Evolutionary conservation across 1,284 basidiomycete species (phyloP).

Genomic region (Agroathelia rolfsii): DNA sequence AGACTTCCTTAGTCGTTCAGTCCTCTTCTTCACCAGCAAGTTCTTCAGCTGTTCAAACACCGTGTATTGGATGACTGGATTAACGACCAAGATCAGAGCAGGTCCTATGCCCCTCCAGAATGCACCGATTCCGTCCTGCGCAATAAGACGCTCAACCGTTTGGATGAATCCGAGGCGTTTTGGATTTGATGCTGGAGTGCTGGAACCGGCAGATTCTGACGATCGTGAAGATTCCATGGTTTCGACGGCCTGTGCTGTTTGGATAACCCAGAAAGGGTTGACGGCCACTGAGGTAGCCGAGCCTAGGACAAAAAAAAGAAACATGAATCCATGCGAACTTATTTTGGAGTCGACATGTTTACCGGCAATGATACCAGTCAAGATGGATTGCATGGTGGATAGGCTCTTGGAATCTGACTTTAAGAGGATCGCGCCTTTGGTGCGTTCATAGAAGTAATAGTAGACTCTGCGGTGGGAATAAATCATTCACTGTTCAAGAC

Average conservation of each 20-base stretch:
- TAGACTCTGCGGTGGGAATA: constrained; percentile 44
- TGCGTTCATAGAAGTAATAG: constrained; percentile 78
- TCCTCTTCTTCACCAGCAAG: constrained; percentile 49
- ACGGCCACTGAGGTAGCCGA: constrained; percentile 85
- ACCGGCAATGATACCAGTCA: constrained; percentile 86
- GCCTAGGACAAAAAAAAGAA: constrained; percentile 34
- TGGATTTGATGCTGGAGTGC: constrained; percentile 16
- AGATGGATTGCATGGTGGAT: constrained; percentile 80
- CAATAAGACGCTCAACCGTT: constrained; percentile 65
- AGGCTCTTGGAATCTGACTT: constrained; percentile 58
- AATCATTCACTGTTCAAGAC: constrained; percentile 1
- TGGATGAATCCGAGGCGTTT: constrained; percentile 60
- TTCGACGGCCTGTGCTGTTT: constrained; percentile 82
- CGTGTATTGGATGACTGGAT: constrained; percentile 90
- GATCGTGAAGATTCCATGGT: constrained; percentile 30
- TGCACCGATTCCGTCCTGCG: constrained; percentile 69
- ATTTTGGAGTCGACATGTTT: constrained; percentile 10
- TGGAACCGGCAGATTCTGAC: constrained; percentile 20
- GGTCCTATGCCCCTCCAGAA: constrained; percentile 97
- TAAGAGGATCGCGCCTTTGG: constrained; percentile 45
- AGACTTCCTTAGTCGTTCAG: constrained; percentile 37
- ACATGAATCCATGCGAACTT: neutral
- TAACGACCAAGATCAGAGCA: constrained; percentile 87
- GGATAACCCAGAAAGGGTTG: constrained; percentile 96
- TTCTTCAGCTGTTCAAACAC: constrained; percentile 83